Evolutionary conservation across 2,329 filamentous ascomycete genomes (phyloP).

Genomic region (Zymoseptoria ardabiliae): DNA sequence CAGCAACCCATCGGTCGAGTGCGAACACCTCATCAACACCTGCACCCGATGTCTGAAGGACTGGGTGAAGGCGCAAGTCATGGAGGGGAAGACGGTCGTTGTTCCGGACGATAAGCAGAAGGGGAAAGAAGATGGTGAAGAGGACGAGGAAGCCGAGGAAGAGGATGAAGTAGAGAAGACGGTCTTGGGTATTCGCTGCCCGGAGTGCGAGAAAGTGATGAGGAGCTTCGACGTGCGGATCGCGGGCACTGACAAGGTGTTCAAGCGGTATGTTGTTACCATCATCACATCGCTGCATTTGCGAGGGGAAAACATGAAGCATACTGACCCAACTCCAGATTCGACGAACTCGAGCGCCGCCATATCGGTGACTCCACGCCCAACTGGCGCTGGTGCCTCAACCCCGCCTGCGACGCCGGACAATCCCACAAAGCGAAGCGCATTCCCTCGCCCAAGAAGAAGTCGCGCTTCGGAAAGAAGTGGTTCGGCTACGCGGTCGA

Average conservation of each 20-base stretch:
- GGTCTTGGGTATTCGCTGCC: slow-evolving; percentile 45
- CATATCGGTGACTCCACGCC: slow-evolving; percentile 22
- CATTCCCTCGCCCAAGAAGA: slow-evolving; percentile 1
- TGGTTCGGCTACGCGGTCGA: neutral
- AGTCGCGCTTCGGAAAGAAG: slow-evolving; percentile 1
- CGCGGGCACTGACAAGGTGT: slow-evolving; percentile 39
- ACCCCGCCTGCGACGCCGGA: slow-evolving; percentile 43
- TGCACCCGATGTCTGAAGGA: slow-evolving; percentile 31
- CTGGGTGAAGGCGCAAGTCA: slow-evolving; percentile 31
- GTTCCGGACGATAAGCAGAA: neutral
- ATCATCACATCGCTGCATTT: neutral
- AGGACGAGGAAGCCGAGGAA: neutral
- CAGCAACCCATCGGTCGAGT: slow-evolving; percentile 29
- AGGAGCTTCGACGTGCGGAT: slow-evolving; percentile 39
- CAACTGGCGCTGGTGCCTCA: slow-evolving; percentile 48
- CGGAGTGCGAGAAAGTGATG: slow-evolving; percentile 42
- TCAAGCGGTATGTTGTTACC: slow-evolving; percentile 37
- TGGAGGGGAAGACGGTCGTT: neutral
- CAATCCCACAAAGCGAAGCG: slow-evolving; percentile 34
- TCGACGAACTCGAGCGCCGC: slow-evolving; percentile 26
- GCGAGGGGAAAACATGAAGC: neutral
- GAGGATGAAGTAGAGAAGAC: slow-evolving; percentile 14
- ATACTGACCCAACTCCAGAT: slow-evolving; percentile 34
- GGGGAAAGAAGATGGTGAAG: neutral
- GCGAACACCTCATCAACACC: slow-evolving; percentile 31